A percentile compares a stretch with the other conserved stretches of the same genome.
These are phyloP conservation scores for Saccharomycopsis sp. DNA, from an alignment of 805 yeast species.

Conservation along the genomic window DNA sequence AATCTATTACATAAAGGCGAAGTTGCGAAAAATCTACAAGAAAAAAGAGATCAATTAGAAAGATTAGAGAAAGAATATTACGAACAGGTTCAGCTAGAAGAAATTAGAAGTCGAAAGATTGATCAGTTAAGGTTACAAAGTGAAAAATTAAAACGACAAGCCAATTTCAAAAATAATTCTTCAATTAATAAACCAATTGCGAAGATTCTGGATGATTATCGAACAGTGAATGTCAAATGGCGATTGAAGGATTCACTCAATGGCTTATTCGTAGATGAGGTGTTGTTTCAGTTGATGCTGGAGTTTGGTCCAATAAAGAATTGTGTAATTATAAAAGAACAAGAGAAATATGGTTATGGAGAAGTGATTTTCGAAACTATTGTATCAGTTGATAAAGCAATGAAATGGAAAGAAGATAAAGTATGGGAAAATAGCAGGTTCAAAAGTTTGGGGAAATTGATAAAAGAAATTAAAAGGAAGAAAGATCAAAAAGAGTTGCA, in stretches of 20 bases:
- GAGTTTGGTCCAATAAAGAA: constrained; percentile 5
- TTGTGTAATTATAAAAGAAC: not conserved
- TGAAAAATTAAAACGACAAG: not conserved
- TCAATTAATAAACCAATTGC: not conserved
- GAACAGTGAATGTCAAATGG: constrained; percentile 4
- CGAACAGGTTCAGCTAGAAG: constrained; percentile 15
- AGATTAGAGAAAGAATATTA: constrained; percentile 20
- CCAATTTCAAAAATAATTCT: not conserved
- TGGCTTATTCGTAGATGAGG: not conserved
- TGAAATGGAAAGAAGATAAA: not conserved
- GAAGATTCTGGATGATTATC: not conserved
- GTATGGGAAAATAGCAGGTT: not conserved
- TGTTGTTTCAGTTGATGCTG: constrained; percentile 3
- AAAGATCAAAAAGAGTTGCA: too few relatives aligned
- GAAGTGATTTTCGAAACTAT: not conserved
- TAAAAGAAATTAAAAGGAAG: not conserved
- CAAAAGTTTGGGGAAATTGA: not conserved
- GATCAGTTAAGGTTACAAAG: constrained; percentile 21
- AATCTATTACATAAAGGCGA: not conserved
- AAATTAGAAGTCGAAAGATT: constrained; percentile 21
- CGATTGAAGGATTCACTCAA: not conserved
- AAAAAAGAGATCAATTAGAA: constrained; percentile 17
- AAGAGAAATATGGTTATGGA: not conserved
- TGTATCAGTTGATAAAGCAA: not conserved
- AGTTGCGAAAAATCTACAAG: not conserved